phyloP scores from a whole-genome alignment of 306 rosid species.

The Sindora glabra region DNA sequence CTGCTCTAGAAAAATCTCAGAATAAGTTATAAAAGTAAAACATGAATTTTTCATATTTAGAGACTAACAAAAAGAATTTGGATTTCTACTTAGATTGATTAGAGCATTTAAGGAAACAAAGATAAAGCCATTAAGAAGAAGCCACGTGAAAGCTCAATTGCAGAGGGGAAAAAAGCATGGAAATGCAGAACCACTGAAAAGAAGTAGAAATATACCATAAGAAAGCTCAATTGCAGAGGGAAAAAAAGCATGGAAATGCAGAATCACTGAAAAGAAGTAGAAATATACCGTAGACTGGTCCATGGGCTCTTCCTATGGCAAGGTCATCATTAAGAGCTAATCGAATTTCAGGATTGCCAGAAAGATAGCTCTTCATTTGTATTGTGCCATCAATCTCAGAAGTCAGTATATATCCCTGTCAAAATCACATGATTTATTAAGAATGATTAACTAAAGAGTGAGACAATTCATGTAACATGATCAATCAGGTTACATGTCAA shows the following conservation, averaged over 20 bases:
- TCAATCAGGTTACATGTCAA: background rate
- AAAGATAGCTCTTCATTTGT: conserved; percentile 90
- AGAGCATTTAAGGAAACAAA: background rate
- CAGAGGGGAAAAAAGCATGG: background rate
- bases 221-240: too few relatives aligned
- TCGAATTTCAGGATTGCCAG: conserved; percentile 81
- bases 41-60: background rate
- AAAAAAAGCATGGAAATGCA: too few relatives aligned
- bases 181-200: conserved; percentile 5
- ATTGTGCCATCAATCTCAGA: conserved; percentile 92
- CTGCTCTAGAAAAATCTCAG: conserved; percentile 33
- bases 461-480: background rate
- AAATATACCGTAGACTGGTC: conserved; percentile 46
- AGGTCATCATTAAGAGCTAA: conserved; percentile 86
- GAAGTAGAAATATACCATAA: conserved; percentile 22
- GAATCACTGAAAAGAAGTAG: background rate
- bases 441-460: background rate
- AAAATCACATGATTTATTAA: conserved; percentile 18
- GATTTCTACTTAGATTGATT: background rate
- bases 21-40: conserved; percentile 12
- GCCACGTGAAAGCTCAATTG: too few relatives aligned
- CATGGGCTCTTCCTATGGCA: conserved; percentile 53
- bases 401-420: conserved; percentile 79
- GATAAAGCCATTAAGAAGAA: background rate
- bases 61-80: conserved; percentile 18